These are phyloP conservation scores for Aureobasidium melanogenum DNA, from an alignment of 2,329 filamentous ascomycete genomes.

Conservation along the genomic window DNA sequence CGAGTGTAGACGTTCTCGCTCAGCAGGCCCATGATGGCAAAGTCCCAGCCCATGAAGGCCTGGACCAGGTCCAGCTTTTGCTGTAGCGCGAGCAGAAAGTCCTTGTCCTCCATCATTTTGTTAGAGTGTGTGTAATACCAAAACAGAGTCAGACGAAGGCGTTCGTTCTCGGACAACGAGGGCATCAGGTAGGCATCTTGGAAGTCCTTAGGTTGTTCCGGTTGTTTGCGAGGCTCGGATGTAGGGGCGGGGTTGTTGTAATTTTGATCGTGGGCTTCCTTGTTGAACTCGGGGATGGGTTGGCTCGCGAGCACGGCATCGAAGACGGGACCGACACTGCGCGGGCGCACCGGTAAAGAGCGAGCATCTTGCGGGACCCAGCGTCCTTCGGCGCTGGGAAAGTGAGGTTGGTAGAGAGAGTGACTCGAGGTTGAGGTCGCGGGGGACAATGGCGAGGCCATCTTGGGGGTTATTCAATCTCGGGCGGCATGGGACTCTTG, in stretches of 20 bases:
- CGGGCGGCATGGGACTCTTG: not conserved
- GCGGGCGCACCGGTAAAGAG: slow-evolving; percentile 7
- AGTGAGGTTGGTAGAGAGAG: slow-evolving; percentile 8
- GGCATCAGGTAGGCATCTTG: slow-evolving; percentile 28
- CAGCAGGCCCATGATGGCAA: slow-evolving; percentile 37
- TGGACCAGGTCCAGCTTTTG: slow-evolving; percentile 35
- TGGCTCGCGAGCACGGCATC: not conserved
- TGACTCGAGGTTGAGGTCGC: not conserved
- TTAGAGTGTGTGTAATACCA: slow-evolving; percentile 36
- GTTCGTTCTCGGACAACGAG: slow-evolving; percentile 28
- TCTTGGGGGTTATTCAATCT: not conserved
- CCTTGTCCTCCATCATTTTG: slow-evolving; percentile 30
- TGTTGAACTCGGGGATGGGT: slow-evolving; percentile 11
- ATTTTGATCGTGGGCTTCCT: not conserved
- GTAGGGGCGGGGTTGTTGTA: not conserved
- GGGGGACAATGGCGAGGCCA: not conserved
- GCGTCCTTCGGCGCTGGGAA: slow-evolving; percentile 12
- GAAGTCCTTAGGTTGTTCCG: slow-evolving; percentile 14
- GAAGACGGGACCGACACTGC: slow-evolving; percentile 11
- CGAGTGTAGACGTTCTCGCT: slow-evolving; percentile 36
- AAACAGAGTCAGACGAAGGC: slow-evolving; percentile 30
- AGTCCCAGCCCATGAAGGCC: slow-evolving; percentile 38
- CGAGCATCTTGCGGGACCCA: not conserved
- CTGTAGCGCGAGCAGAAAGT: slow-evolving; percentile 34
- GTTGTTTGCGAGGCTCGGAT: slow-evolving; percentile 16